Conservation (phyloP, 805 yeast genomes). For the Yarrowia deformans region DNA sequence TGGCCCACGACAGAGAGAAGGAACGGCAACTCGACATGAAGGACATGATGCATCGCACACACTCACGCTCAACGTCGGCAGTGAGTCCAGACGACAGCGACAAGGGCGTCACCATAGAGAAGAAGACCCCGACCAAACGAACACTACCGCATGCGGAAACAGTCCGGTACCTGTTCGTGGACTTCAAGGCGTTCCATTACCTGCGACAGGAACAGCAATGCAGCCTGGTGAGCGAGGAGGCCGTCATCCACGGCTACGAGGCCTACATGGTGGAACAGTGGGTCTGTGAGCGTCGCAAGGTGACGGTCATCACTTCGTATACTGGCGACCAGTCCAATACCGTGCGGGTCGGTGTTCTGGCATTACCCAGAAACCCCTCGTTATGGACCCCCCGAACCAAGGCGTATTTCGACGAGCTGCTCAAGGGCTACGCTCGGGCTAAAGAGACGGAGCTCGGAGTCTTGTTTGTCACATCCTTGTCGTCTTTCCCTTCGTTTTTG, state of each 20-base stretch:
- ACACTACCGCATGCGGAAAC: slow-evolving; percentile 18
- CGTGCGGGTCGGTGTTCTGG: slow-evolving; percentile 66
- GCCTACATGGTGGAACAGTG: slow-evolving; percentile 94
- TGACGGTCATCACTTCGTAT: slow-evolving; percentile 75
- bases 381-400: slow-evolving; percentile 62
- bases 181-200: slow-evolving; percentile 44
- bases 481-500: slow-evolving; percentile 77
- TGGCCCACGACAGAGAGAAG: slow-evolving; percentile 22
- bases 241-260: slow-evolving; percentile 76
- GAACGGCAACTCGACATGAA: slow-evolving; percentile 10
- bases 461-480: slow-evolving; percentile 81
- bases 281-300: slow-evolving; percentile 74
- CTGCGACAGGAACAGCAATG: slow-evolving; percentile 47
- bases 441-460: slow-evolving; percentile 67
- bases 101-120: slow-evolving; percentile 1
- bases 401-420: slow-evolving; percentile 69
- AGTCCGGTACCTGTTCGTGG: slow-evolving; percentile 48
- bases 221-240: slow-evolving; percentile 53
- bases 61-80: slow-evolving; percentile 15
- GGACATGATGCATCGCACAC: slow-evolving; percentile 3
- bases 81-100: slow-evolving; percentile 28
- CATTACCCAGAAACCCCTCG: slow-evolving; percentile 56
- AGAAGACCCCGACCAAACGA: slow-evolving; percentile 5
- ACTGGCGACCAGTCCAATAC: slow-evolving; percentile 82
- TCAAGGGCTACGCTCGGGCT: slow-evolving; percentile 70